Conservation (phyloP, 1,139 yeast species). For the Saccharomycopsis crataegensis region DNA sequence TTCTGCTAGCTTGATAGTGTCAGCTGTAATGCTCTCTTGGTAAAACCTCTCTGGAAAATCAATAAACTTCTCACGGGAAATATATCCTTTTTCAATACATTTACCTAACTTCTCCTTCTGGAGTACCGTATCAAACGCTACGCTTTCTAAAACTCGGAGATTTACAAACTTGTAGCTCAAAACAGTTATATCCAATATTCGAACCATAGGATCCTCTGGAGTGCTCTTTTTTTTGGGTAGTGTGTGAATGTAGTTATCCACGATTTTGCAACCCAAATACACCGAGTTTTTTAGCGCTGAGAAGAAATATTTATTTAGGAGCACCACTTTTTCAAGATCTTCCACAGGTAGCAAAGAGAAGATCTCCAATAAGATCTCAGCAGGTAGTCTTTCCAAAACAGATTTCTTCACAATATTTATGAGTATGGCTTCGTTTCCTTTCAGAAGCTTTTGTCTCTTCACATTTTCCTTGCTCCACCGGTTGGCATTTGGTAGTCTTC, state of each 20-base stretch:
- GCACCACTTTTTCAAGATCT: not conserved
- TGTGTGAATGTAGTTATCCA: not conserved
- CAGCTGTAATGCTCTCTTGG: not conserved
- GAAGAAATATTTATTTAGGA: not conserved
- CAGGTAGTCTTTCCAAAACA: constrained; percentile 5
- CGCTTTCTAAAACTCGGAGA: not conserved
- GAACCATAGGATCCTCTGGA: not conserved
- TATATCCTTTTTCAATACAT: not conserved
- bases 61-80: not conserved
- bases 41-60: constrained; percentile 11
- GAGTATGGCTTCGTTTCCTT: not conserved
- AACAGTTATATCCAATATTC: not conserved
- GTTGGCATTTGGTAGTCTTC: not conserved
- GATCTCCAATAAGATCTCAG: constrained; percentile 5
- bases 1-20: not conserved
- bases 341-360: not conserved
- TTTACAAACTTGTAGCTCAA: constrained; percentile 4
- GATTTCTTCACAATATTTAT: not conserved
- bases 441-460: not conserved
- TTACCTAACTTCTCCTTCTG: not conserved
- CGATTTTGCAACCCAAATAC: not conserved
- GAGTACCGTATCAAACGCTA: not conserved
- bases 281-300: not conserved
- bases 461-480: not conserved
- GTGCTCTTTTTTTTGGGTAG: not conserved